Evolutionary conservation across 257 asterid genomes (phyloP).

Genomic region (Thymus quinquecostatus): DNA sequence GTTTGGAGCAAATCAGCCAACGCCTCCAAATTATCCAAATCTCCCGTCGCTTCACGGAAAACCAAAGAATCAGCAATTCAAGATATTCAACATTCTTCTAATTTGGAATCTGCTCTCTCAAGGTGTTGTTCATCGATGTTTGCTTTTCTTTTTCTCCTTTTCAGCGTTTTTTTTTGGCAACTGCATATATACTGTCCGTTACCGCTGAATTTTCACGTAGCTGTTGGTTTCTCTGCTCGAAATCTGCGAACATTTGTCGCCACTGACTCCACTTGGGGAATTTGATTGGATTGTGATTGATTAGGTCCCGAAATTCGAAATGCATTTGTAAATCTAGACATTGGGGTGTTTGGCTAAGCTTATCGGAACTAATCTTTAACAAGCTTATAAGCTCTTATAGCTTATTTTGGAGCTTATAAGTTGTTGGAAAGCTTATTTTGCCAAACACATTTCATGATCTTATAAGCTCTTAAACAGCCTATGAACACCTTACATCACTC

Average conservation of each 20-base stretch:
- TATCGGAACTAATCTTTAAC: too few relatives aligned
- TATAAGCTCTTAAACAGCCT: too few relatives aligned
- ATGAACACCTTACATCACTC: too few relatives aligned
- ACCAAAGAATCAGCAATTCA: conserved; percentile 60
- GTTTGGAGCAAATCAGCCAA: conserved; percentile 33
- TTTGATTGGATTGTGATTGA: conserved; percentile 14
- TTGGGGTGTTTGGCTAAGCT: too few relatives aligned
- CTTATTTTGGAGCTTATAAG: too few relatives aligned
- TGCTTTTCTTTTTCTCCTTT: neutral
- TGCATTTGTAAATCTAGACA: neutral
- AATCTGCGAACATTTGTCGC: neutral
- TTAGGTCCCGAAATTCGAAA: conserved; percentile 16
- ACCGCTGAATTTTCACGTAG: conserved; percentile 16
- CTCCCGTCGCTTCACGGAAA: conserved; percentile 32
- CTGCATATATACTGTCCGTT: conserved; percentile 7
- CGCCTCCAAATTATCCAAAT: conserved; percentile 34
- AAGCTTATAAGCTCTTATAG: too few relatives aligned
- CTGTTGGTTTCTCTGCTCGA: conserved; percentile 9
- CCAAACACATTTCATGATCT: too few relatives aligned
- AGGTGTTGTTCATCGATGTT: conserved; percentile 44
- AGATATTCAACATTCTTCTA: conserved; percentile 69
- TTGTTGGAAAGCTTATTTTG: too few relatives aligned
- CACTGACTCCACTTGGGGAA: neutral
- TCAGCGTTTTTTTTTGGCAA: neutral
- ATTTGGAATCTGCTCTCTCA: conserved; percentile 70